Evolutionary conservation across 345 rosid genomes (phyloP), one percentile per base, ranked within the genome.

Genomic region (Populus alba): DNA sequence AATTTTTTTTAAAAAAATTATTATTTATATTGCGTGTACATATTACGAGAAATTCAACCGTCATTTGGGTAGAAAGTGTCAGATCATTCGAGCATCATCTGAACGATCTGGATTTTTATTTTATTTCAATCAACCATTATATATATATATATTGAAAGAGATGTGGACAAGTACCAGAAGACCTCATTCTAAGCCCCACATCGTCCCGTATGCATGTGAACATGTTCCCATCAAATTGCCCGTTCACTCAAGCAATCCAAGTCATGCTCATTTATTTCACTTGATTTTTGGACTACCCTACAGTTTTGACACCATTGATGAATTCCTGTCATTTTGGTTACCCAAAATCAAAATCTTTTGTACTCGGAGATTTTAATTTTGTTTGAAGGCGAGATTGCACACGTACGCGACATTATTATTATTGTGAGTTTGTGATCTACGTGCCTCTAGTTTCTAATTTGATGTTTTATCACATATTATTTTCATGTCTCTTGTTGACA

Each of bases 201-300:
- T 76, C 78, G 83, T 77, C 89, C 89, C 88, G 79, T 82, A 76
- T 80, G 88, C 91, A 81, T 85, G 85, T 80, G 87, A 53, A 39
- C 38, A 25, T 81, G 88, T 78, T 79, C 72, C 85, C 81, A 68
- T 86, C 77, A 63, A 57, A 75, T 74, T 51, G 17, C 77, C 77
- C 71, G 9, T 77, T 73, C 78, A 55, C 59, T 72, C 66, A 55
- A 76, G 61, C 75, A 35, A 69, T 68, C 35, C 43, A 51, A 51
- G 39, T 53, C 71, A 51, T 47, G 31, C 33, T 66, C 43, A n/a
- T 18, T 61, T 7, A 33, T 8, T 51, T 53, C 18, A 5, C n/a
- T 33, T 33, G 37, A 31, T 18, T 67, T 72, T 61, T 5, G 62
- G 38, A 49, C 61, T 22, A 35, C 70, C 43, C 33, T 23, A 16